Evolutionary conservation across 495 filamentous ascomycete genomes (phyloP), one percentile per base, ranked within the genome.

Genomic region (Neurospora cerealis): DNA sequence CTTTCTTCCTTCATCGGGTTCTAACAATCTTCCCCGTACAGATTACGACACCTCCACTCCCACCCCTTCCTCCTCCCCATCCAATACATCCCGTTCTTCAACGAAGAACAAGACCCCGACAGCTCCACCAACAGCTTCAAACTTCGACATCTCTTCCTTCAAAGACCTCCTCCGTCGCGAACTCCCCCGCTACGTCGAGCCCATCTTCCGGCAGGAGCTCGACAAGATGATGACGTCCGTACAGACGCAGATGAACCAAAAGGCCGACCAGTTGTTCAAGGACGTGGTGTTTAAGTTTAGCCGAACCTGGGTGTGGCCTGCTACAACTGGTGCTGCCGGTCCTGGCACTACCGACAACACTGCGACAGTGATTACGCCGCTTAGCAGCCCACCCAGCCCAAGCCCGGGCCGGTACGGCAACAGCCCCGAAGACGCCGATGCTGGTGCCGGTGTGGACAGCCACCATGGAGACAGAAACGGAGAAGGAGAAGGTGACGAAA

Each of bases 191-290:
- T 38, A 71, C 1, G 73, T 78, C n/a, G 74, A 74, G 19, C 74
- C 74, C 15, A 42, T 72, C 5, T 19, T 82, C 38, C 79, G 74
- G 9, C 71, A 41, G 3, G 78, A 81, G 46, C 75, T 80, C 38
- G 78, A 78, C 32, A 72, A 73, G 54, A 46, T 74, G 13, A 46
- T 81, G 24, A 70, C 74, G 13, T 48, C 72, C 4, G 62, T 78
- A 2, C 73, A 78, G 15, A 71, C 73, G 8, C 70, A 72, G 5
- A 75, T 78, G 73, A 40, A 70, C 40, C 38, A 73, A 7, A 77
- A 76, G 60, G 70, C 78, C 13, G 36, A 34, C 28, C 76, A 79
- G 8, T 71, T 81, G 8, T 54, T 74, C 70, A 70, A 73, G 15
- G 71, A 75, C 11, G 54, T 79, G 1, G 70, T 78, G 24, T 74